Base-by-base conservation (phyloP, 1,284 basidiomycete species). In the Abortiporus biennis region DNA sequence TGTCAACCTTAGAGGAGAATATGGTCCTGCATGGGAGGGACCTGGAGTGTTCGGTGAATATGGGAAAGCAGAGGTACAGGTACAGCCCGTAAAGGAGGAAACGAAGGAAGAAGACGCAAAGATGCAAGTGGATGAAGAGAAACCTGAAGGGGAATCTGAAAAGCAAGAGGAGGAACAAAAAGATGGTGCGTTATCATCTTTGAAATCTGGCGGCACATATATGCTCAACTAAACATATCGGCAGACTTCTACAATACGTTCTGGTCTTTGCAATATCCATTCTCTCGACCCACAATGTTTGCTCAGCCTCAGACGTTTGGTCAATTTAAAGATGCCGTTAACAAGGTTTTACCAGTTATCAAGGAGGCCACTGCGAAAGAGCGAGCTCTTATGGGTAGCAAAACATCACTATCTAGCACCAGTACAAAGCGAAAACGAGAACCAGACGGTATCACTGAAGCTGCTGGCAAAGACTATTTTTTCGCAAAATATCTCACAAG, bases 401-500 rank as follows among this genome's bases (percentile, higher is more conserved):
- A 65, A 44, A 63, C 66, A 2, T 29, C n/a, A 29, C 27, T 9
- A 8, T 47, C 63, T 2, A 65, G 62, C 15, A 58, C 63, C 20
- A 63, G 69, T 1, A 53, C 77, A 41, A 86, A 86, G 61, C 69
- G 80, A 39, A 83, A 85, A 62, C 74, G 83, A 21, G 83, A 84
- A 20, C 54, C 63, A 13, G 75, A 77, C 22, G 45, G 57, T 1
- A 66, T 69, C 31, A 73, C 75, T 51, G 71, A 65, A 20, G 67
- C 67, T 36, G 65, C 64, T 12, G 62, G 62, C 24, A 78, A 70
- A 38, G 81, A 89, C 50, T 91, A 90, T 58, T 93, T 93, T 64
- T 94, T 93, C 56, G 90, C 92, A 11, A 93, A 92, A 57, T 93
- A 89, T 61, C 67, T 95, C 33, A 93, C 91, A 0, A 90, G 82